Base-by-base conservation (phyloP, 768 basidiomycete species). In the Serendipita sp. region DNA sequence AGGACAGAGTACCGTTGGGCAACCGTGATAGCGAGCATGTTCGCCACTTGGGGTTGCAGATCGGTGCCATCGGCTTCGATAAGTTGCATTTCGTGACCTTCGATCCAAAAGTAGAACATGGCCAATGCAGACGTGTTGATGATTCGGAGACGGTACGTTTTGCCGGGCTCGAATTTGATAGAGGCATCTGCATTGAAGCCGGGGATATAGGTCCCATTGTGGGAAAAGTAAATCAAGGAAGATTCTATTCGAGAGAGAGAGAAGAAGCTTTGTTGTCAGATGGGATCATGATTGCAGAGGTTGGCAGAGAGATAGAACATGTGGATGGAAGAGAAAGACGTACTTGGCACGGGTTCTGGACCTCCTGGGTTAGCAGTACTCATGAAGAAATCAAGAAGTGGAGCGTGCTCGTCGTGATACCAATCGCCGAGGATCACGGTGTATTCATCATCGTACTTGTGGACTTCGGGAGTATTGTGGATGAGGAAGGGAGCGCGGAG, bases 1-100 rank as follows among this genome's bases (percentile, higher is more conserved):
- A 97, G 83, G 45, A 99, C 78, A 0, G 93, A 94, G 74, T 95
- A 96, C 18, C 95, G 84, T 73, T 98, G 95, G 0, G 93, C 93
- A 35, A 88, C 91, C 13, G 90, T 79, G 65, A 97, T 65, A 47
- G 83, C 80, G 60, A 97, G 70, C 44, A 87, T 73, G 71, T 90
- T 87, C 67, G 85, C 85, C 0, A 85, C 80, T 45, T 76, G 86
- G 67, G 85, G 84, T 71, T 88, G 80, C 1, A 85, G 79, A 75
- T 97, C 95, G 0, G 83, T 88, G 1, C 89, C 89, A 68, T 91
- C 89, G 64, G 82, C 89, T 74, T 92, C 89, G 66, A 92, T 88
- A 67, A 91, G 80, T 3, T 78, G 76, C 88, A 92, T 90, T 35
- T 87, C 80, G 69, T 92, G 89, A 2, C 90, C 90, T 67, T 91